phyloP scores from a whole-genome alignment of 2,329 filamentous ascomycete species.

The Ceratocystis alfenasii region DNA sequence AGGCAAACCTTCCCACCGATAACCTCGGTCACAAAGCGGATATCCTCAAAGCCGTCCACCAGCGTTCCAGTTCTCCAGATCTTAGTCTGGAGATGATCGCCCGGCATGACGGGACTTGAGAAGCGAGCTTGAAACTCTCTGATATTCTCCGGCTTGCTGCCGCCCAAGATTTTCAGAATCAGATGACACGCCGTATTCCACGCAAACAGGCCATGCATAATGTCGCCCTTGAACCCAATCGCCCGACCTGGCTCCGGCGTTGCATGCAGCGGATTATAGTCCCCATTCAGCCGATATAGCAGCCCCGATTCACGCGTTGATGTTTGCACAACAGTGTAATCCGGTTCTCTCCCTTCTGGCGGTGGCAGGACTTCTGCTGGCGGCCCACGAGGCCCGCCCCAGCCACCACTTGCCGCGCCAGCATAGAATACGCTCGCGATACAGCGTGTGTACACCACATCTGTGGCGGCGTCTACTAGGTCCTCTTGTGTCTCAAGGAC shows the following conservation, averaged over 20 bases:
- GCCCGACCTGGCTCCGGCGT: conserved; percentile 71
- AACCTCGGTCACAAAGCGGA: conserved; percentile 67
- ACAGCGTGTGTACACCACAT: conserved; percentile 43
- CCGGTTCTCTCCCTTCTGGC: conserved; percentile 58
- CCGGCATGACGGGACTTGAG: conserved; percentile 70
- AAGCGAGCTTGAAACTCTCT: conserved; percentile 85
- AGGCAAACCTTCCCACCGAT: conserved; percentile 73
- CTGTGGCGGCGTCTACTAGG: conserved; percentile 55
- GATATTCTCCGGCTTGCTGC: conserved; percentile 66
- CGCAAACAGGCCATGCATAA: conserved; percentile 79
- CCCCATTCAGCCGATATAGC: conserved; percentile 76
- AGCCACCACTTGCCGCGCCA: conserved; percentile 51
- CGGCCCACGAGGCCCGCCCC: conserved; percentile 85
- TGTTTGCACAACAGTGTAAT: conserved; percentile 57
- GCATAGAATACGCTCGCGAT: conserved; percentile 67
- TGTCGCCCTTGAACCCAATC: conserved; percentile 84
- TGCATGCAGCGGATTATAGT: conserved; percentile 89
- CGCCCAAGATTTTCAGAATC: conserved; percentile 60
- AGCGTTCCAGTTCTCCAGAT: conserved; percentile 65
- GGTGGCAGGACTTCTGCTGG: conserved; percentile 67
- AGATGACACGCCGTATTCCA: conserved; percentile 72
- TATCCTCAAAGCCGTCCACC: conserved; percentile 59
- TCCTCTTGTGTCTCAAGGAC: conserved; percentile 70
- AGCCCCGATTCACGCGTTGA: conserved; percentile 61
- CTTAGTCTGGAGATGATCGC: conserved; percentile 67